Conservation (phyloP, 2,329 filamentous ascomycete genomes). For the Daldinia sp. region DNA sequence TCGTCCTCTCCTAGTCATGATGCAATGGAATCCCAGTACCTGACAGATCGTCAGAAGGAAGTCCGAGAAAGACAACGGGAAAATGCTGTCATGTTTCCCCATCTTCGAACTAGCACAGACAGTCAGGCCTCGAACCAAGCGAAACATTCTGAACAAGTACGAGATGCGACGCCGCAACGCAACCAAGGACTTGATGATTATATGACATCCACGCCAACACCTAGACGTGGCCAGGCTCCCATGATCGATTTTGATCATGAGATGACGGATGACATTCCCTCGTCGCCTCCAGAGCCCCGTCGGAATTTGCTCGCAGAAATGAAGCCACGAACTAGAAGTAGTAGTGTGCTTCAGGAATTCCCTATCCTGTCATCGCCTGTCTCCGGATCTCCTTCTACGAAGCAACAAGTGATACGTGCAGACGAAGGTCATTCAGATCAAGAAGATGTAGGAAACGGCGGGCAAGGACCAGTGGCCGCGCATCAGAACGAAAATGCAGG, state of each 20-base stretch:
- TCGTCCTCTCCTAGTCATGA: constrained; percentile 65
- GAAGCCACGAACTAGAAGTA: constrained; percentile 60
- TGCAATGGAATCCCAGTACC: constrained; percentile 73
- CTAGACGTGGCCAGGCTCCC: constrained; percentile 64
- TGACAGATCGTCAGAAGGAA: constrained; percentile 85
- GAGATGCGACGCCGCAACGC: constrained; percentile 61
- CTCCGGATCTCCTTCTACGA: constrained; percentile 62
- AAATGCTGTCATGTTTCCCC: constrained; percentile 74
- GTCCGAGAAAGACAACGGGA: constrained; percentile 79
- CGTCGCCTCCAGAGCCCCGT: constrained; percentile 68
- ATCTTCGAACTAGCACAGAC: constrained; percentile 68
- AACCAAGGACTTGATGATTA: constrained; percentile 62
- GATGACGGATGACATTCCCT: constrained; percentile 65
- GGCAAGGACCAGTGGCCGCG: constrained; percentile 6
- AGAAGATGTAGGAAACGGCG: constrained; percentile 18
- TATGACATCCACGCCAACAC: constrained; percentile 71
- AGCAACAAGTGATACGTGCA: constrained; percentile 44
- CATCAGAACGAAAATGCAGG: constrained; percentile 14
- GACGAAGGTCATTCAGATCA: constrained; percentile 9
- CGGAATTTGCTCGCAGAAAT: constrained; percentile 66
- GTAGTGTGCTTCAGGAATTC: constrained; percentile 60
- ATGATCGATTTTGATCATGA: constrained; percentile 62
- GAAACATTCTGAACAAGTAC: constrained; percentile 31
- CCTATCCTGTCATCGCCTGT: constrained; percentile 68
- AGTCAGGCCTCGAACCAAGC: constrained; percentile 21